Evolutionary conservation across 202 grass and related monocot species (phyloP).

Genomic region (Schoenoplectus tabernaemontani): DNA sequence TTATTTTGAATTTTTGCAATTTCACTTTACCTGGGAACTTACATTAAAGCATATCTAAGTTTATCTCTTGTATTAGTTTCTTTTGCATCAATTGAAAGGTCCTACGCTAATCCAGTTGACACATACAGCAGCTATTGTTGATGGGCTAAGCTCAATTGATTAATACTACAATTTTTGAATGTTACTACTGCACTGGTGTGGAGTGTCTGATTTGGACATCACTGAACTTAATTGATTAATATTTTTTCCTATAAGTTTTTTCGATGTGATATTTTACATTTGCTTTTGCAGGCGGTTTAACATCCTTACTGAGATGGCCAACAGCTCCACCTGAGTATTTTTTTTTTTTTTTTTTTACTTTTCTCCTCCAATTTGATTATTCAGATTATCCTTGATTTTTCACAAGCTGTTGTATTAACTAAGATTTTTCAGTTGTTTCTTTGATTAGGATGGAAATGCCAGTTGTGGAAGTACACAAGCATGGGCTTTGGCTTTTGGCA

Average conservation of each 20-base stretch:
- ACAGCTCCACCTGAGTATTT: constrained; percentile 87
- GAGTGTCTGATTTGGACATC: constrained; percentile 10
- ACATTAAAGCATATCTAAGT: neutral
- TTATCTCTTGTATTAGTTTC: constrained; percentile 15
- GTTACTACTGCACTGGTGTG: neutral
- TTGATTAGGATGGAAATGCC: constrained; percentile 92
- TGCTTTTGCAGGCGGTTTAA: constrained; percentile 59
- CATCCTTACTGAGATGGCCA: constrained; percentile 94
- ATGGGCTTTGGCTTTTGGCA: constrained; percentile 87
- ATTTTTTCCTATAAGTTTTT: neutral
- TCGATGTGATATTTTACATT: neutral
- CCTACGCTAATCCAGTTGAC: neutral
- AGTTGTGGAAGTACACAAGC: constrained; percentile 66
- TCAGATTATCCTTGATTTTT: neutral
- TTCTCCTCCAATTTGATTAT: neutral
- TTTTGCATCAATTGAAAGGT: neutral
- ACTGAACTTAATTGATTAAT: neutral
- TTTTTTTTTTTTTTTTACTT: constrained; percentile 9
- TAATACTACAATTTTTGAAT: neutral
- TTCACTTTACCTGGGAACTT: neutral
- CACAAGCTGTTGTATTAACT: constrained; percentile 9
- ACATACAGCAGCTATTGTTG: neutral
- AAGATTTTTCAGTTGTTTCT: constrained; percentile 3
- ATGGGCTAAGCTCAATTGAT: neutral
- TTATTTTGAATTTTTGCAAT: neutral